Percentiles rank a stretch among this genome's conserved stretches.
Evolutionary conservation across 2,329 filamentous ascomycete genomes (phyloP).

Genomic region (Aspergillus quadricinctus): DNA sequence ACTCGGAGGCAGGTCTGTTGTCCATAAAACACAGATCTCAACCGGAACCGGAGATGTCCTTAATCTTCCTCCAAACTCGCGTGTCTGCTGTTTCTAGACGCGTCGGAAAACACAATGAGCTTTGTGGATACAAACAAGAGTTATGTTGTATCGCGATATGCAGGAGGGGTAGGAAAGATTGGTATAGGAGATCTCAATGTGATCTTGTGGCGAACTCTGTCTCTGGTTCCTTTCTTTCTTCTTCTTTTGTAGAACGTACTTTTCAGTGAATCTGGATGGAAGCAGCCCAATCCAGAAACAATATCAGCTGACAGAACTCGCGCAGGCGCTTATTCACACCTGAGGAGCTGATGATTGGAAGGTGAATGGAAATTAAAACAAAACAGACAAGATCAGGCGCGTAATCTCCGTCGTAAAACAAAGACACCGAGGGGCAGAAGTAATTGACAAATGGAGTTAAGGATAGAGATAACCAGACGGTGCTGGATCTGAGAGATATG

Average conservation of each 20-base stretch:
- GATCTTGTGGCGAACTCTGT: neutral
- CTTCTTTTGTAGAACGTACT: constrained; percentile 14
- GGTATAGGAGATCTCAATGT: constrained; percentile 7
- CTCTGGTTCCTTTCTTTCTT: constrained; percentile 7
- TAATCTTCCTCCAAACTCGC: constrained; percentile 21
- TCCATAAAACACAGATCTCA: constrained; percentile 48
- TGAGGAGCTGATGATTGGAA: neutral
- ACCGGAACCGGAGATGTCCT: constrained; percentile 18
- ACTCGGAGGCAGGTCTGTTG: constrained; percentile 64
- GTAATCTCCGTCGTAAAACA: neutral
- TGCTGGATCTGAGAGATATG: constrained; percentile 20
- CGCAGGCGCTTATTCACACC: neutral
- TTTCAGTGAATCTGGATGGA: constrained; percentile 10
- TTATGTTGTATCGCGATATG: constrained; percentile 8
- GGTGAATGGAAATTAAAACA: neutral
- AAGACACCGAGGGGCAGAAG: constrained; percentile 4
- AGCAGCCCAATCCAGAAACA: neutral
- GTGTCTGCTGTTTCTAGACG: constrained; percentile 28
- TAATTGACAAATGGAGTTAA: neutral
- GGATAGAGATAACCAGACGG: constrained; percentile 1
- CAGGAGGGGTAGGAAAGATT: constrained; percentile 9
- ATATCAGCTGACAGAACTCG: constrained; percentile 1
- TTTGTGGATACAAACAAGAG: constrained; percentile 17
- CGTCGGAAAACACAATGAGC: constrained; percentile 28
- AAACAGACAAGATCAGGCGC: constrained; percentile 12